Percentiles rank a stretch among this genome's conserved stretches.
These are phyloP conservation scores for Kuraishia cidri DNA, from an alignment of 805 yeast species.

Conservation along the genomic window DNA sequence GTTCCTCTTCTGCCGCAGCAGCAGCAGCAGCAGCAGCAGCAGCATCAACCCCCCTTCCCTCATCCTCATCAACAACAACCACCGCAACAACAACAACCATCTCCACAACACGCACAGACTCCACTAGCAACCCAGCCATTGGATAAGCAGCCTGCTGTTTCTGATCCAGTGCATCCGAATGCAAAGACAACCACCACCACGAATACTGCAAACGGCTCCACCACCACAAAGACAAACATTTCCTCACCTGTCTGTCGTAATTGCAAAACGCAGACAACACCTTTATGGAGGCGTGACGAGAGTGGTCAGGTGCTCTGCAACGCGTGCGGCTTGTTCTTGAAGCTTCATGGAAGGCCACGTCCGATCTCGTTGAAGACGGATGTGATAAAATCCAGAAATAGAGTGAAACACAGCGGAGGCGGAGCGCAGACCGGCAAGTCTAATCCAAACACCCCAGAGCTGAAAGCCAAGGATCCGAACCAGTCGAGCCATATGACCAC, in stretches of 20 bases:
- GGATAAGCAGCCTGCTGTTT: background rate
- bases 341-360: constrained; percentile 86
- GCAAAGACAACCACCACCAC: constrained; percentile 50
- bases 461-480: constrained; percentile 46
- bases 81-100: constrained; percentile 1
- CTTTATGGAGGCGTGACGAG: constrained; percentile 93
- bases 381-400: constrained; percentile 83
- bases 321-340: constrained; percentile 87
- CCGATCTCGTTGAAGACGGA: constrained; percentile 90
- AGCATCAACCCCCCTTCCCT: too few species aligned
- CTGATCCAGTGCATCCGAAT: constrained; percentile 42
- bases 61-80: background rate
- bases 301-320: constrained; percentile 85
- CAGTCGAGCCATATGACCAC: too few species aligned
- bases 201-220: constrained; percentile 47
- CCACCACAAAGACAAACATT: constrained; percentile 56
- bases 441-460: constrained; percentile 46
- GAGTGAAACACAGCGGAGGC: constrained; percentile 47
- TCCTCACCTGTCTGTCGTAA: constrained; percentile 74
- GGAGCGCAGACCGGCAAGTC: constrained; percentile 11
- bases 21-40: background rate
- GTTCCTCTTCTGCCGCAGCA: background rate
- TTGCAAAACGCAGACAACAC: constrained; percentile 89
- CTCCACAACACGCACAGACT: background rate
- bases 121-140: background rate